phyloP scores from a whole-genome alignment of 2,329 filamentous ascomycete species.

The Kalaharituber pfeilii region DNA sequence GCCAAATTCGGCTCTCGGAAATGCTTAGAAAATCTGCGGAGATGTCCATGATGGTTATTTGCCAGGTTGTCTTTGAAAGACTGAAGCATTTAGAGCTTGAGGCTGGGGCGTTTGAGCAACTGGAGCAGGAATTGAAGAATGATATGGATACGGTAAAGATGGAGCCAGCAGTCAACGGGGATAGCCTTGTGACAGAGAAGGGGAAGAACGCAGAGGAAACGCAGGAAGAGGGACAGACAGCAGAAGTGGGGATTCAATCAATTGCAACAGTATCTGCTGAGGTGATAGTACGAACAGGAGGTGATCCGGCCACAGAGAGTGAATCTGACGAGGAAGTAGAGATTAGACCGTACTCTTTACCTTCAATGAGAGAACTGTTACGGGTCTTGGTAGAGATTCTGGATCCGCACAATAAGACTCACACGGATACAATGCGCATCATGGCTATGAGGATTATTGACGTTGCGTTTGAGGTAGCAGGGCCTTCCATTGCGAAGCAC shows the following conservation, averaged over 20 bases:
- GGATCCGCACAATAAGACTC: constrained; percentile 79
- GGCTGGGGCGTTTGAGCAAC: constrained; percentile 45
- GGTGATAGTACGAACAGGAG: constrained; percentile 17
- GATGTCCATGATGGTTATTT: constrained; percentile 97
- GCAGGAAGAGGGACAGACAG: constrained; percentile 20
- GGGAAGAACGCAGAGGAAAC: constrained; percentile 25
- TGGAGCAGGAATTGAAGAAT: constrained; percentile 49
- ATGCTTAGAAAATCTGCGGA: constrained; percentile 80
- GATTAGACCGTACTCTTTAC: constrained; percentile 77
- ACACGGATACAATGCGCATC: constrained; percentile 87
- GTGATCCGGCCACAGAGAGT: constrained; percentile 20
- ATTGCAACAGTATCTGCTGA: constrained; percentile 25
- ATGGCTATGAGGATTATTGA: constrained; percentile 97
- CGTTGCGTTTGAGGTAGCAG: constrained; percentile 88
- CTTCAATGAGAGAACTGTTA: constrained; percentile 87
- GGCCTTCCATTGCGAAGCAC: constrained; percentile 84
- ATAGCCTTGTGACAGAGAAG: constrained; percentile 34
- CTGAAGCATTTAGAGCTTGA: constrained; percentile 73
- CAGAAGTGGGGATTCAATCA: no score
- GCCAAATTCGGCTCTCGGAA: constrained; percentile 77
- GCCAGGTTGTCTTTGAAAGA: constrained; percentile 91
- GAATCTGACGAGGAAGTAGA: constrained; percentile 34
- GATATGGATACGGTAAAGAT: constrained; percentile 67
- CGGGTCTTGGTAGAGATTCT: constrained; percentile 83
- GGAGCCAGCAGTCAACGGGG: constrained; percentile 55